Evolutionary conservation across 2,329 filamentous ascomycete genomes (phyloP).

Genomic region (Colletotrichum tanaceti): DNA sequence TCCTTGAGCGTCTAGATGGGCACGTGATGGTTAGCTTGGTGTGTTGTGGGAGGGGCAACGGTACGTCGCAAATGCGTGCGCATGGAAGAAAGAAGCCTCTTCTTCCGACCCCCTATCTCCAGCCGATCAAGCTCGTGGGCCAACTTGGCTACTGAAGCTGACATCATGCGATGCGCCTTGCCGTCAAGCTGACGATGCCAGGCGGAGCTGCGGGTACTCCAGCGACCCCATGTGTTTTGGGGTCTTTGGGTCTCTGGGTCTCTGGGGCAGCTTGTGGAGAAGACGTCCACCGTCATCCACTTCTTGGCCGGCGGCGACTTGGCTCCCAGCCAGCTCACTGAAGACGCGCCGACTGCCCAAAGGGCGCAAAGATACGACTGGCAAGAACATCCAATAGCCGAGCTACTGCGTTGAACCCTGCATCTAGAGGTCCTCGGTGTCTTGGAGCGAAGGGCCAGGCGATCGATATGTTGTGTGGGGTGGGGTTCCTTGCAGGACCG

Average conservation of each 20-base stretch:
- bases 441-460: background rate
- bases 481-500: conserved; percentile 35
- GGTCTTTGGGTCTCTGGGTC: conserved; percentile 11
- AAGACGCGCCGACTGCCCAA: conserved; percentile 16
- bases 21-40: conserved; percentile 40
- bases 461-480: conserved; percentile 5
- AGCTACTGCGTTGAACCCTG: conserved; percentile 32
- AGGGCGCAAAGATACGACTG: background rate
- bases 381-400: conserved; percentile 32
- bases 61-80: conserved; percentile 6
- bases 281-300: background rate
- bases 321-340: conserved; percentile 1
- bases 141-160: conserved; percentile 22
- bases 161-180: conserved; percentile 33
- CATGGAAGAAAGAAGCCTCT: background rate
- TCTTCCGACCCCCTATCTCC: background rate
- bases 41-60: background rate
- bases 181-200: conserved; percentile 35
- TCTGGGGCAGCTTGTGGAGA: conserved; percentile 13
- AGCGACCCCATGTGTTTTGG: conserved; percentile 4
- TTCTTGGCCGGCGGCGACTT: conserved; percentile 27
- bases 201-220: conserved; percentile 22
- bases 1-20: conserved; percentile 61
- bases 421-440: conserved; percentile 14
- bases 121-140: conserved; percentile 15